phyloP scores from a whole-genome alignment of 129 eudicot species.

The Escallonia herrerae region DNA sequence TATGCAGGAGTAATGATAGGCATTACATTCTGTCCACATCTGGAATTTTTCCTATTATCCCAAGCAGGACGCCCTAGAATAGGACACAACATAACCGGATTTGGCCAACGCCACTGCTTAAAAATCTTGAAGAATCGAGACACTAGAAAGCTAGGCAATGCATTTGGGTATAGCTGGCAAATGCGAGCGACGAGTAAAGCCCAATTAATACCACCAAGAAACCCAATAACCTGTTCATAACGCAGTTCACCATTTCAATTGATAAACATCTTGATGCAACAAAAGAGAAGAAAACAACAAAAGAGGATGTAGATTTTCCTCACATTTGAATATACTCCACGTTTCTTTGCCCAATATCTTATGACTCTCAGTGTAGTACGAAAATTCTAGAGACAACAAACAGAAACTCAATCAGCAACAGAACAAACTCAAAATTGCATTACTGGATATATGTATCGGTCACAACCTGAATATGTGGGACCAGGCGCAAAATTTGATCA shows the following conservation, averaged over 20 bases:
- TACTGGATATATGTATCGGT: neutral
- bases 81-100: constrained; percentile 63
- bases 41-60: constrained; percentile 57
- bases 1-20: constrained; percentile 75
- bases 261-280: neutral
- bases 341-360: constrained; percentile 94
- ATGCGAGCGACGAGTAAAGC: constrained; percentile 75
- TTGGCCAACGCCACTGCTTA: constrained; percentile 77
- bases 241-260: neutral
- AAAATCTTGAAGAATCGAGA: constrained; percentile 64
- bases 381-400: constrained; percentile 37
- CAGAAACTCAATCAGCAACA: constrained; percentile 8
- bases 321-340: constrained; percentile 97
- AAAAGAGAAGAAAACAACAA: too few relatives aligned
- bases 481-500: constrained; percentile 81
- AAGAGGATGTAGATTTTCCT: neutral
- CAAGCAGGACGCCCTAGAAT: constrained; percentile 57
- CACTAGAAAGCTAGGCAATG: constrained; percentile 58
- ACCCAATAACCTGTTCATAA: constrained; percentile 49
- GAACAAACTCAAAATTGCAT: neutral
- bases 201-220: constrained; percentile 74
- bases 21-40: constrained; percentile 52
- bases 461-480: constrained; percentile 85
- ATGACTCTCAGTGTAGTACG: constrained; percentile 89
- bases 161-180: constrained; percentile 72